A percentile compares a stretch with the other conserved stretches of the same genome.
These are phyloP conservation scores for Dichotomocladium elegans DNA, from an alignment of 371 early-diverging fungal genomes.

Conservation along the genomic window DNA sequence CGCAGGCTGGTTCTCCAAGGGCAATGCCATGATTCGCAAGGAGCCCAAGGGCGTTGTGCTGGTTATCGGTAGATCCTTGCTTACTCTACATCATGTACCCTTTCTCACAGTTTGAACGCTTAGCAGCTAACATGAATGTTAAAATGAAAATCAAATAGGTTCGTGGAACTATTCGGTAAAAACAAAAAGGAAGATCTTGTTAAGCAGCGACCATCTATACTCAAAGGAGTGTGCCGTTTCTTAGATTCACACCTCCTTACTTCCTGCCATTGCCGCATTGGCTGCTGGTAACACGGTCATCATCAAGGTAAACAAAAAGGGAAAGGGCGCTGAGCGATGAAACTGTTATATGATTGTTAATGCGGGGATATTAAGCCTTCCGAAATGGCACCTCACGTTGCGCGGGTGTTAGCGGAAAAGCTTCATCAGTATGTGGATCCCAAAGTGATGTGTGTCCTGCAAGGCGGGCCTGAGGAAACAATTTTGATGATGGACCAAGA, in stretches of 20 bases:
- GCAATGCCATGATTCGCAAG: constrained; percentile 46
- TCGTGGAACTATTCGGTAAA: constrained; percentile 90
- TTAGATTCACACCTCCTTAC: constrained; percentile 57
- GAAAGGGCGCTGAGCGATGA: too few species aligned
- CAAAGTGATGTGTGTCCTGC: constrained; percentile 60
- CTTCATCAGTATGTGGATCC: constrained; percentile 76
- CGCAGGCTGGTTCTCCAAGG: constrained; percentile 7
- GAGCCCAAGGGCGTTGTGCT: constrained; percentile 79
- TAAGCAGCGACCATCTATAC: too few species aligned
- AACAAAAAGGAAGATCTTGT: too few species aligned
- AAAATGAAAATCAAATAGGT: too few species aligned
- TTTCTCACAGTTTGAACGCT: too few species aligned
- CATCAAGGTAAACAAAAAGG: constrained; percentile 52
- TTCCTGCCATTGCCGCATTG: constrained; percentile 83
- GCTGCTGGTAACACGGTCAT: constrained; percentile 88
- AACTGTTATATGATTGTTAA: too few species aligned
- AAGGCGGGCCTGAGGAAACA: constrained; percentile 75
- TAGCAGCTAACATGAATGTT: too few species aligned
- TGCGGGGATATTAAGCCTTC: constrained; percentile 68
- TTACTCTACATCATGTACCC: neutral
- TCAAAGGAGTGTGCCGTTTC: too few species aligned
- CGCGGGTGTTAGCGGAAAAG: constrained; percentile 52
- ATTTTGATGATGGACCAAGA: constrained; percentile 55
- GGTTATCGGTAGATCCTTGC: constrained; percentile 64
- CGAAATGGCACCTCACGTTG: constrained; percentile 73